Base-by-base conservation (phyloP, 2,329 filamentous ascomycete genomes). In the Rachicladosporium sp. region DNA sequence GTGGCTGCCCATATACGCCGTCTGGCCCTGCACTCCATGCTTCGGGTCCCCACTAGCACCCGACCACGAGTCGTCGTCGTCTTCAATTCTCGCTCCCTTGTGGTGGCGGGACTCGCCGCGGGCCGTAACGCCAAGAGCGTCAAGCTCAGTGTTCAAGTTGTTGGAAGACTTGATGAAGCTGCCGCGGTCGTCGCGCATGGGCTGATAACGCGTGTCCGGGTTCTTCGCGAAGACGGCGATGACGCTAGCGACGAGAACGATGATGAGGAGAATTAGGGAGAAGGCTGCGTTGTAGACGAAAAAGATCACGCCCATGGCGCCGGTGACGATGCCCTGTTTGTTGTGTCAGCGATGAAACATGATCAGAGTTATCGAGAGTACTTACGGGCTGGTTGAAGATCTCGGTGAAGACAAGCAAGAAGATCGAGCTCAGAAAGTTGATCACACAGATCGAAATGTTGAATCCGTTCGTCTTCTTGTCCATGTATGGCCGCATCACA, bases 151-250 rank as follows among this genome's bases (percentile, higher is more conserved):
- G 4, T 81, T 85, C 10, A 94, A 69, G 55, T 89, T 80, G 4
- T 83, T 83, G 61, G 91, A 83, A 10, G 87, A 94, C 69, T 95
- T 95, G 78, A 95, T 94, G 66, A 96, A 95, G 7, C 88, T 95
- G 37, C 85, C 86, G 52, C 89, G 81, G 62, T 96, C 89, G 55
- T 96, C 89, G 40, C 82, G 82, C 88, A 96, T 95, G 53, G 86
- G 87, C 63, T 94, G 86, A 64, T 96, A 96, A 45, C 88, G 80
- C 32, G 82, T 85, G 58, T 96, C 89, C 13, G 89, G 89, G 65
- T 95, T 93, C 73, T 93, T 93, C 45, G 85, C 84, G 59, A 86
- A 76, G 55, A 95, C 78, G 35, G 85, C 82, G 49, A 89, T 85
- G 63, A 71, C 66, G 3, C 82, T 86, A 6, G 81, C 78, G 50